Conservation (phyloP, 768 basidiomycete species). For the Collybia nuda region DNA sequence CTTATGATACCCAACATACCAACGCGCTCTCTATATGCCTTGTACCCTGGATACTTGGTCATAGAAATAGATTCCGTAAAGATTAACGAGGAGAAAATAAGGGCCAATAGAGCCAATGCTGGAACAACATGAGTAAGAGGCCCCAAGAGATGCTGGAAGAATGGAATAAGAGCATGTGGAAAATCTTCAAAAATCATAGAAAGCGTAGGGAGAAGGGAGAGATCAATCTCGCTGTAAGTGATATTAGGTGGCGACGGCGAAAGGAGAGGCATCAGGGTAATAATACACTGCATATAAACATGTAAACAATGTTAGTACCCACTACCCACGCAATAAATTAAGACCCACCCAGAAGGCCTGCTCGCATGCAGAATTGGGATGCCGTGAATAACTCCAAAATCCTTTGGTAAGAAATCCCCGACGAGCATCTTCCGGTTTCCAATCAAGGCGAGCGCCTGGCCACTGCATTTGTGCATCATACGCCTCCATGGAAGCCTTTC, state of each 20-base stretch:
- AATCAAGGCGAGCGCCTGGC: constrained; percentile 63
- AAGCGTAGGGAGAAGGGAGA: constrained; percentile 13
- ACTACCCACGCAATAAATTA: background rate
- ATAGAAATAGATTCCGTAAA: constrained; percentile 81
- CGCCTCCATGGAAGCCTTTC: constrained; percentile 27
- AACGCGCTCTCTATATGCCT: constrained; percentile 73
- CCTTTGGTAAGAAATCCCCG: constrained; percentile 87
- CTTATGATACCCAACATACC: constrained; percentile 66
- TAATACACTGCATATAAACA: constrained; percentile 52
- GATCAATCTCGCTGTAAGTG: constrained; percentile 8
- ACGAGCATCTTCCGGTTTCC: constrained; percentile 65
- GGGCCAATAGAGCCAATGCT: constrained; percentile 58
- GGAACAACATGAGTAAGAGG: constrained; percentile 42
- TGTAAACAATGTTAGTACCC: background rate
- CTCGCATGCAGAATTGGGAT: constrained; percentile 93
- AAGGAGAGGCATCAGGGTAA: constrained; percentile 66
- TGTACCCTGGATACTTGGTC: constrained; percentile 76
- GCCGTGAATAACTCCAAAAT: constrained; percentile 83
- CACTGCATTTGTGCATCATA: constrained; percentile 55
- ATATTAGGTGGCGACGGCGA: constrained; percentile 33
- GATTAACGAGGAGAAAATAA: constrained; percentile 77
- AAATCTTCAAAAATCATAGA: constrained; percentile 15
- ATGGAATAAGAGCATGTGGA: constrained; percentile 16
- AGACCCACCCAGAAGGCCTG: constrained; percentile 81
- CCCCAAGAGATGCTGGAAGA: constrained; percentile 25